phyloP scores from a whole-genome alignment of 202 grass and related monocot species.

The Digitaria exilis region DNA sequence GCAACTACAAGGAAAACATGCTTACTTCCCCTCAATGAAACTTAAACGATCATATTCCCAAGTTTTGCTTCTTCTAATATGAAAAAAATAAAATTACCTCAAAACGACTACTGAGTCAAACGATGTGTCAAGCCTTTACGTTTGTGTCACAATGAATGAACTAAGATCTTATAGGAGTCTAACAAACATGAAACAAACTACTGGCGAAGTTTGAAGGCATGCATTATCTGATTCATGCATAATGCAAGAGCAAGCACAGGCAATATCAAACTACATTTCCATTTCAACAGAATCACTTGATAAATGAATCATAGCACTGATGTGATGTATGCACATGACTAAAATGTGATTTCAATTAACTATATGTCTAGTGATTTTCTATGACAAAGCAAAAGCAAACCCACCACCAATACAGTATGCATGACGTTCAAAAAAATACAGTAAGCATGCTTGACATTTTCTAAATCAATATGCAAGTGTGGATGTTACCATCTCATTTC shows the following conservation, averaged over 20 bases:
- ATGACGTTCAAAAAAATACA: conserved; percentile 5
- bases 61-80: not conserved
- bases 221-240: not conserved
- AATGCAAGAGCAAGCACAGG: not conserved
- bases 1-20: conserved; percentile 13
- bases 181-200: conserved; percentile 3
- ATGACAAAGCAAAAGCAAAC: not conserved
- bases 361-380: conserved; percentile 4
- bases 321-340: not conserved
- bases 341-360: not conserved
- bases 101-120: not conserved
- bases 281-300: not conserved
- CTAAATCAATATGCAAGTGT: not conserved
- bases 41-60: conserved; percentile 1
- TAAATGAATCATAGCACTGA: not conserved
- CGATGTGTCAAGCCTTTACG: not conserved
- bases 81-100: not conserved
- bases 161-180: not conserved
- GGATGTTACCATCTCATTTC: not conserved
- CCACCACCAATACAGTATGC: not conserved
- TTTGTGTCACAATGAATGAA: not conserved
- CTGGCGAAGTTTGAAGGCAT: not conserved
- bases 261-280: not conserved
- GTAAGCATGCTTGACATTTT: not conserved
- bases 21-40: not conserved